A percentile compares a stretch with the other conserved stretches of the same genome.
Evolutionary conservation across 1,284 basidiomycete species (phyloP).

Genomic region (Ceratobasidium sp.): DNA sequence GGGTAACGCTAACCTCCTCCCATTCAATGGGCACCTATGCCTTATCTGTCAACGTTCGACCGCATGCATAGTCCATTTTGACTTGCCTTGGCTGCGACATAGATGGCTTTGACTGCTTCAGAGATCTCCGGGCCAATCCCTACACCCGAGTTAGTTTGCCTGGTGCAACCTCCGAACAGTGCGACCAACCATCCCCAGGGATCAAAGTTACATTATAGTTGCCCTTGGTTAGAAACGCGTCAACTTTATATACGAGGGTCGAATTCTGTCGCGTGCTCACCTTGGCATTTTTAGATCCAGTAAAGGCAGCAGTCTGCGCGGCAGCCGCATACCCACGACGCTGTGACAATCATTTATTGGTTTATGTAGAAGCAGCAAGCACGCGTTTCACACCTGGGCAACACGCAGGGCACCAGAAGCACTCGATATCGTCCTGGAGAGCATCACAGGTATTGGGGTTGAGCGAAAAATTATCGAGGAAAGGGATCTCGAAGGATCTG

Average conservation of each 20-base stretch:
- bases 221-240: constrained; percentile 67
- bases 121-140: constrained; percentile 99
- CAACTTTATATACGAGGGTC: constrained; percentile 6
- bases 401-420: constrained; percentile 32
- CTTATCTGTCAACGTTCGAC: constrained; percentile 10
- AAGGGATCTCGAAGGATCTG: constrained; percentile 24
- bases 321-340: constrained; percentile 36
- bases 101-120: constrained; percentile 95
- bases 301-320: constrained; percentile 80
- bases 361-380: background rate
- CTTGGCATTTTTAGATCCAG: constrained; percentile 87
- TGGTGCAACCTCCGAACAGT: constrained; percentile 18
- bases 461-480: constrained; percentile 37
- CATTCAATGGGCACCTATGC: constrained; percentile 94
- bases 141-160: constrained; percentile 55
- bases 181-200: constrained; percentile 84
- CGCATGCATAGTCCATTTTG: background rate
- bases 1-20: constrained; percentile 99
- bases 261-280: constrained; percentile 64
- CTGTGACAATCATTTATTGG: constrained; percentile 7
- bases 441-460: constrained; percentile 4
- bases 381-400: constrained; percentile 6
- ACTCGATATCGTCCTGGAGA: constrained; percentile 30
- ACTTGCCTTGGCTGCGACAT: constrained; percentile 79
- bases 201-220: constrained; percentile 96